Percentiles rank a stretch among this genome's conserved stretches.
These are phyloP conservation scores for Aspergillus novofumigatus DNA, from an alignment of 2,329 filamentous ascomycete species.

Conservation along the genomic window DNA sequence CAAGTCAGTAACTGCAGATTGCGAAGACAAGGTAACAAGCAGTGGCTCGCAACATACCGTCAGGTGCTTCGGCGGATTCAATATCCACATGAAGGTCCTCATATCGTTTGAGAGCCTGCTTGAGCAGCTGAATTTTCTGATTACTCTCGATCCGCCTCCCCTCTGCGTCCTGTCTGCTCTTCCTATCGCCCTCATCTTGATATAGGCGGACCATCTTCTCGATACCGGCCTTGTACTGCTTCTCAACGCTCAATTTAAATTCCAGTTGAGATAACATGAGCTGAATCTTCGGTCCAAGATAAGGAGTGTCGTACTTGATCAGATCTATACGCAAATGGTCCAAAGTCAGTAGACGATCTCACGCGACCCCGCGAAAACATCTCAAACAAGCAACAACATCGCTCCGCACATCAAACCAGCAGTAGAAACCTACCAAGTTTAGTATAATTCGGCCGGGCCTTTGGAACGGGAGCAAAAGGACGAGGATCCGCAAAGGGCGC, in stretches of 20 bases:
- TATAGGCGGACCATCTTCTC: conserved; percentile 99
- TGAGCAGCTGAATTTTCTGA: conserved; percentile 93
- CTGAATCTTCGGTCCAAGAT: conserved; percentile 94
- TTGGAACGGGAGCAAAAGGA: conserved; percentile 64
- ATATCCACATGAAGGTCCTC: conserved; percentile 96
- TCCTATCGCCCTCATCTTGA: conserved; percentile 93
- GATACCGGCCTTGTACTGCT: conserved; percentile 97
- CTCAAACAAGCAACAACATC: neutral
- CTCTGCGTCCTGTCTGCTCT: conserved; percentile 90
- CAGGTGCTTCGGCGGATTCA: conserved; percentile 69
- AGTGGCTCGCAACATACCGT: conserved; percentile 58
- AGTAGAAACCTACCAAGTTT: conserved; percentile 70
- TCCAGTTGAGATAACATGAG: conserved; percentile 98
- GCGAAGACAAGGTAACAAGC: neutral
- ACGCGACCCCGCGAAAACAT: conserved; percentile 2
- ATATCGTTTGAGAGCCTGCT: conserved; percentile 93
- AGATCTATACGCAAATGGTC: conserved; percentile 58
- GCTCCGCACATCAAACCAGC: neutral
- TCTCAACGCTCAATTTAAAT: conserved; percentile 97
- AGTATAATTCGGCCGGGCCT: conserved; percentile 82
- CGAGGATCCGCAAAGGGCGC: conserved; percentile 73
- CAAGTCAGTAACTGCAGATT: conserved; percentile 22
- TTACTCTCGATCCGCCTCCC: conserved; percentile 88
- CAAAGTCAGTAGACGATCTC: conserved; percentile 13
- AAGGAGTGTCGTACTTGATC: conserved; percentile 96